phyloP scores from a whole-genome alignment of 495 filamentous ascomycete species.

The Haplographium delicatum region DNA sequence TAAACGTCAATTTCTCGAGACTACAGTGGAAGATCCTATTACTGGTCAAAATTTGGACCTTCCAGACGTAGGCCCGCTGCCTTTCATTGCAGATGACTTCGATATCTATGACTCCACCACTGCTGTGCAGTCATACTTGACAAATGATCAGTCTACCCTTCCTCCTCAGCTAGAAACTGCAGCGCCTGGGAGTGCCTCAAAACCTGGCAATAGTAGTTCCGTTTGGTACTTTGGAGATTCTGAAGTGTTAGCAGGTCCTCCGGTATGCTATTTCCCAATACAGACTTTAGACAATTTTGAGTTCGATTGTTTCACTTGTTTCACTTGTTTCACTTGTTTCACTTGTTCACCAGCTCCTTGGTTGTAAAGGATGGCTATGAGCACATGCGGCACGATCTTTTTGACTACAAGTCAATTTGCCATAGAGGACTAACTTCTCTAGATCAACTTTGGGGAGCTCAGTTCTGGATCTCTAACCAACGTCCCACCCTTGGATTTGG shows the following conservation, averaged over 20 bases:
- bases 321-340: neutral
- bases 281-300: no score
- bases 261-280: neutral
- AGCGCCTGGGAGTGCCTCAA: slow-evolving; percentile 23
- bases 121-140: slow-evolving; percentile 22
- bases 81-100: slow-evolving; percentile 7
- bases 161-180: slow-evolving; percentile 12
- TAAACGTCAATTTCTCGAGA: slow-evolving; percentile 44
- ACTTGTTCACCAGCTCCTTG: slow-evolving; percentile 7
- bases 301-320: no score
- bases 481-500: slow-evolving; percentile 13
- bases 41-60: neutral
- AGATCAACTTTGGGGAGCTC: slow-evolving; percentile 26
- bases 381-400: no score
- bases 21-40: slow-evolving; percentile 14
- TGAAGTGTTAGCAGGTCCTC: slow-evolving; percentile 10
- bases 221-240: slow-evolving; percentile 17
- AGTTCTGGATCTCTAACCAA: slow-evolving; percentile 9
- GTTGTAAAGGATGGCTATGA: no score
- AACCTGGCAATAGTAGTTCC: neutral
- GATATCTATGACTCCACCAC: slow-evolving; percentile 3
- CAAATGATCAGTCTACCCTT: slow-evolving; percentile 2
- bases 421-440: slow-evolving; percentile 1
- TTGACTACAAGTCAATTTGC: no score
- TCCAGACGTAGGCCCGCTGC: slow-evolving; percentile 2